Conservation (phyloP, 306 rosid genomes). For the Acmispon strigosus region DNA sequence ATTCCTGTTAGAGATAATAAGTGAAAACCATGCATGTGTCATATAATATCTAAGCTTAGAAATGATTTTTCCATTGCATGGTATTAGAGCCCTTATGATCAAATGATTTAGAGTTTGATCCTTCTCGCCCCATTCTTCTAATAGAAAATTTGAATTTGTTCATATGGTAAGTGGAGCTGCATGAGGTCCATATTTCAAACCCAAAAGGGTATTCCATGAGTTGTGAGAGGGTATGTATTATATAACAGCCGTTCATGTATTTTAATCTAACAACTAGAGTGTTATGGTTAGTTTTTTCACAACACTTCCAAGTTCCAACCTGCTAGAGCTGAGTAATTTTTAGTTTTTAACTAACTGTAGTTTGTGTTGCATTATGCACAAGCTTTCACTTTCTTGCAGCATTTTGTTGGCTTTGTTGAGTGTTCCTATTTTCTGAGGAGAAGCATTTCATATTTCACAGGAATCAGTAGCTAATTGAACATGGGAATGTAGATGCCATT, state of each 20-base stretch:
- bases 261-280: not conserved
- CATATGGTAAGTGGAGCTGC: not conserved
- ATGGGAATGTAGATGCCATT: not conserved
- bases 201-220: not conserved
- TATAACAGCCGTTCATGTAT: not conserved
- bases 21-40: not conserved
- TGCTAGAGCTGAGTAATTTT: slow-evolving; percentile 10
- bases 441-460: slow-evolving; percentile 1
- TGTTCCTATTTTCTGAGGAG: slow-evolving; percentile 1
- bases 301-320: not conserved
- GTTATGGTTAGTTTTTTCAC: not conserved
- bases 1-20: not conserved
- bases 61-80: not conserved
- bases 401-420: slow-evolving; percentile 10
- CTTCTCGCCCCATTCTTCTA: not conserved
- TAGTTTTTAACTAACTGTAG: slow-evolving; percentile 7
- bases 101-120: not conserved
- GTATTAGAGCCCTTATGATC: not conserved
- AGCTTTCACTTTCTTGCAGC: slow-evolving; percentile 2
- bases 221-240: not conserved
- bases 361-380: not conserved
- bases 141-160: not conserved
- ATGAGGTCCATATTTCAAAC: not conserved
- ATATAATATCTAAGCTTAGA: not conserved
- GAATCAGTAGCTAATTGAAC: slow-evolving; percentile 14